A percentile compares a stretch with the other conserved stretches of the same genome.
Conservation (phyloP, 805 yeast species). For the Saturnispora saitoi region DNA sequence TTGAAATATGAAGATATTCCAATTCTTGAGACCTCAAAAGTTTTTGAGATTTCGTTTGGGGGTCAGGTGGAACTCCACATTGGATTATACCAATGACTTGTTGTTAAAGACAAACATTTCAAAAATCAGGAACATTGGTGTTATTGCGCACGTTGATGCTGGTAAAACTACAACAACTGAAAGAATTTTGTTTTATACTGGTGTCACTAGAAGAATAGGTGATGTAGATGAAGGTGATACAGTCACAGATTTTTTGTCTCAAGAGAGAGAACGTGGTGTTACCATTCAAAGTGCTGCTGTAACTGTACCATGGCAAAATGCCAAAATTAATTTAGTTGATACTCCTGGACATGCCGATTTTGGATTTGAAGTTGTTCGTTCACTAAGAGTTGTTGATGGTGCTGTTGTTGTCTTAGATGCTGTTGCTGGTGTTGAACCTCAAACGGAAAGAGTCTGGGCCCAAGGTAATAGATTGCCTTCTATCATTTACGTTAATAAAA, state of each 20-base stretch:
- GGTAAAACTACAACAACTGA: conserved; percentile 98
- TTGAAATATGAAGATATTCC: neutral
- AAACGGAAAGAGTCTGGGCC: conserved; percentile 94
- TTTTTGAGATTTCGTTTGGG: neutral
- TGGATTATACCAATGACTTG: conserved; percentile 15
- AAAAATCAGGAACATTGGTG: conserved; percentile 80
- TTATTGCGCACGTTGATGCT: conserved; percentile 98
- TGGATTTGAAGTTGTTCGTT: conserved; percentile 85
- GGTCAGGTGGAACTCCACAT: neutral
- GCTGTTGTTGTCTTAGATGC: conserved; percentile 89
- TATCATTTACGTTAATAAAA: conserved; percentile 78
- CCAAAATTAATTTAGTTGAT: conserved; percentile 79
- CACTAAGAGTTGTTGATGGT: conserved; percentile 88
- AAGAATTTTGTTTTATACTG: conserved; percentile 85
- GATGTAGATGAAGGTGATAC: conserved; percentile 97
- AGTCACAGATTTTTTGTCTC: conserved; percentile 83
- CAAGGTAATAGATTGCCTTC: conserved; percentile 74
- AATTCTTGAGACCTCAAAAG: neutral
- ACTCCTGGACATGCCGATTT: conserved; percentile 99
- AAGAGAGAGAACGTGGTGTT: conserved; percentile 88
- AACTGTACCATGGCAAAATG: conserved; percentile 69
- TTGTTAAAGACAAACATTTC: conserved; percentile 18
- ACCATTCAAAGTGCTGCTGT: conserved; percentile 97
- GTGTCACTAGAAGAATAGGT: conserved; percentile 72
- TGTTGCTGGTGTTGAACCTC: conserved; percentile 97